Conservation (phyloP, 805 yeast genomes). For the Spathaspora boniae region DNA sequence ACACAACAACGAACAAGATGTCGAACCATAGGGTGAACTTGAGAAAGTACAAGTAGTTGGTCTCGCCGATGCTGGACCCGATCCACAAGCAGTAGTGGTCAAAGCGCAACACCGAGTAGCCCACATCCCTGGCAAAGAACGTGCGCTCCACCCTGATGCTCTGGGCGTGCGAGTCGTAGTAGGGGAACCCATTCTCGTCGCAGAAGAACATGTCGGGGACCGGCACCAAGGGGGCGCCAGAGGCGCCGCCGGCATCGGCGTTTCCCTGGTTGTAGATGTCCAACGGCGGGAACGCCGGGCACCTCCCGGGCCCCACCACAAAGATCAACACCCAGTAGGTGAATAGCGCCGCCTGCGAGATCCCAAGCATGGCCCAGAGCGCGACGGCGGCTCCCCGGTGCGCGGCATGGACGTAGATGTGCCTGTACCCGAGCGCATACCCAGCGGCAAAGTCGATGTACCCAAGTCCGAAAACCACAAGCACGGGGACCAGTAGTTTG, state of each 20-base stretch:
- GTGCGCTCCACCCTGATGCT: conserved; percentile 64
- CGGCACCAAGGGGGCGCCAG: conserved; percentile 17
- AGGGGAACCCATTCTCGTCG: conserved; percentile 70
- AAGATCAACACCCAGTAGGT: conserved; percentile 45
- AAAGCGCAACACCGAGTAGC: conserved; percentile 63
- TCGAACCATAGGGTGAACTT: conserved; percentile 44
- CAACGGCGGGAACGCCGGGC: conserved; percentile 35
- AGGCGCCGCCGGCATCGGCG: conserved; percentile 10
- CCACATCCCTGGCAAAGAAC: conserved; percentile 60
- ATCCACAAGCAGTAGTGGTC: conserved; percentile 86
- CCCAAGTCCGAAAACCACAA: conserved; percentile 26
- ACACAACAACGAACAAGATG: conserved; percentile 27
- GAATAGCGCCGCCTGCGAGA: conserved; percentile 18
- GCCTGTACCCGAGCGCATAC: conserved; percentile 43
- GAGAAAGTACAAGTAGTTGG: conserved; percentile 59
- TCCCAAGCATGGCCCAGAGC: conserved; percentile 29
- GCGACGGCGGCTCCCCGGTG: conserved; percentile 33
- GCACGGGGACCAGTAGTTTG: conserved; percentile 24
- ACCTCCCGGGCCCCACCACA: conserved; percentile 56
- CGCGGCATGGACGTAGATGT: conserved; percentile 26
- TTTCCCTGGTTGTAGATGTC: too few relatives aligned
- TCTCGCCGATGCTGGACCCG: conserved; percentile 66
- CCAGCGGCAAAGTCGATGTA: conserved; percentile 44
- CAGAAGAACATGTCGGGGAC: conserved; percentile 65
- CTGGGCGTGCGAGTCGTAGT: conserved; percentile 68